A percentile compares a stretch with the other conserved stretches of the same genome.
Conservation (phyloP, 371 early-diverging fungal genomes). For the Zopfochytrium polystomum region DNA sequence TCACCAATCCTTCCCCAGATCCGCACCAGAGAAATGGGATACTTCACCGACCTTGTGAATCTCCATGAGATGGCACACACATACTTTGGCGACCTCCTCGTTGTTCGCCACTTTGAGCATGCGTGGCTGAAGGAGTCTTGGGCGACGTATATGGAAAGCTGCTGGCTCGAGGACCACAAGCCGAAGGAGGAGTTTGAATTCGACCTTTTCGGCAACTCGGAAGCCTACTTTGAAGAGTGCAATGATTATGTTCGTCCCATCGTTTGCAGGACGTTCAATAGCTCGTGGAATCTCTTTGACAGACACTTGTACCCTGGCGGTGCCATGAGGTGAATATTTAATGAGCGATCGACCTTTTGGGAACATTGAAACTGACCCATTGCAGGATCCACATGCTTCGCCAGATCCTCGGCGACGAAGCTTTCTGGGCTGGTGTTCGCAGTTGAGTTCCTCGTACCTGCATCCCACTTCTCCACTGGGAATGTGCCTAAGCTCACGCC, state of each 20-base stretch:
- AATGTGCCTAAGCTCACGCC: not conserved
- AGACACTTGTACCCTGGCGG: slow-evolving; percentile 47
- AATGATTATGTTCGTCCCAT: slow-evolving; percentile 54
- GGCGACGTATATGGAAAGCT: slow-evolving; percentile 50
- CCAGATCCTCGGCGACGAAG: slow-evolving; percentile 48
- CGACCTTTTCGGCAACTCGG: slow-evolving; percentile 39
- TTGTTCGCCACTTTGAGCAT: slow-evolving; percentile 62
- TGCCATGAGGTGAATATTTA: too few relatives aligned
- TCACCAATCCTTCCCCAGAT: not conserved
- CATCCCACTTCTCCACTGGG: not conserved
- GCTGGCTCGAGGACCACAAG: slow-evolving; percentile 50
- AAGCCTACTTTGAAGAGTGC: slow-evolving; percentile 43
- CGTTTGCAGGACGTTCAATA: slow-evolving; percentile 52
- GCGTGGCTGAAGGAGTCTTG: slow-evolving; percentile 65
- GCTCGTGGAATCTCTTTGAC: slow-evolving; percentile 58
- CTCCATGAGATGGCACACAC: slow-evolving; percentile 66
- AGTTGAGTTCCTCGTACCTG: slow-evolving; percentile 26
- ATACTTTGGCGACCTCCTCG: slow-evolving; percentile 60
- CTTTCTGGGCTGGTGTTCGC: slow-evolving; percentile 48
- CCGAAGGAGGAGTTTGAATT: slow-evolving; percentile 45
- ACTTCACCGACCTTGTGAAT: slow-evolving; percentile 36
- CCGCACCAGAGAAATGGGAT: slow-evolving; percentile 13
- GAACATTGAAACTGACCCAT: too few relatives aligned
- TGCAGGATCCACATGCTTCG: slow-evolving; percentile 59
- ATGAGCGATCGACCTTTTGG: too few relatives aligned